Percentiles rank a stretch among this genome's conserved stretches.
Conservation (phyloP, 192 early-diverging fungal species). For the Paraglomus brasilianum region DNA sequence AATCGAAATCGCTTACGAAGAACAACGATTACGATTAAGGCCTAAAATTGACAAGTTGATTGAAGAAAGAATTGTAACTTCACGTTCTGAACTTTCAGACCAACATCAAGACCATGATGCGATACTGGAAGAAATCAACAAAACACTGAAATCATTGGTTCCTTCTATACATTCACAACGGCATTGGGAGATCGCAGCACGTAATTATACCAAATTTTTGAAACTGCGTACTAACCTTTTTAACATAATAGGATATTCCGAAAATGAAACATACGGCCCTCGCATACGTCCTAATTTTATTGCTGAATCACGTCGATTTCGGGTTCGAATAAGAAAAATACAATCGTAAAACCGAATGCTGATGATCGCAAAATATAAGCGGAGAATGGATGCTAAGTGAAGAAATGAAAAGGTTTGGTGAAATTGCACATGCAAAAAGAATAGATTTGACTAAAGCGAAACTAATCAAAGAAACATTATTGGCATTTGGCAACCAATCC, state of each 20-base stretch:
- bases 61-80: conserved; percentile 20
- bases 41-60: conserved; percentile 5
- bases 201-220: conserved; percentile 9
- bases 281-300: neutral
- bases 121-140: conserved; percentile 29
- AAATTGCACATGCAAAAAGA: neutral
- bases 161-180: conserved; percentile 23
- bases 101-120: conserved; percentile 20
- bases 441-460: too few relatives aligned
- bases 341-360: conserved; percentile 9
- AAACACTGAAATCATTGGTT: conserved; percentile 23
- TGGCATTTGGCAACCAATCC: neutral
- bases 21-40: neutral
- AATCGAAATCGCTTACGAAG: conserved; percentile 6
- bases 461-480: neutral
- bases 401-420: conserved; percentile 17
- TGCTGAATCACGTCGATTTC: conserved; percentile 1
- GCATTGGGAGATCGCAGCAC: conserved; percentile 18
- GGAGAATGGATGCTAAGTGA: conserved; percentile 4
- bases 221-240: conserved; percentile 12
- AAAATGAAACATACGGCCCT: neutral
- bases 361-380: conserved; percentile 8
- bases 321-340: conserved; percentile 4
- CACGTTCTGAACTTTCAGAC: conserved; percentile 12
- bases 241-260: too few relatives aligned